Conservation (phyloP, 1,284 basidiomycete species). For the Irpex rosettiformis region DNA sequence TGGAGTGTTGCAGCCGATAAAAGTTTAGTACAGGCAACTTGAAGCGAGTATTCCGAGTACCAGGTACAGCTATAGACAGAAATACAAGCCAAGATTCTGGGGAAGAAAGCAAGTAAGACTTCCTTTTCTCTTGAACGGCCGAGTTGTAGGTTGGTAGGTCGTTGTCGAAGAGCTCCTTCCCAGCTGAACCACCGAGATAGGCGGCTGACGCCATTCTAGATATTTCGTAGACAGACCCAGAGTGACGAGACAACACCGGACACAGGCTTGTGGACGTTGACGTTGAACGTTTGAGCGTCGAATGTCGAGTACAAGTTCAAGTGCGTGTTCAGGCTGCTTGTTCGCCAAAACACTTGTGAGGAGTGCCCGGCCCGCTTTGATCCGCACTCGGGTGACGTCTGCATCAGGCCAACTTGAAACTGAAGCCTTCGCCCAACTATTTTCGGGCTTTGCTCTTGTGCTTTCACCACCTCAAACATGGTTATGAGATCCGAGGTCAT, state of each 20-base stretch:
- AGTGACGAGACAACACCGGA: neutral
- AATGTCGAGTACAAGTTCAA: neutral
- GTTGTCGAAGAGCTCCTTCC: constrained; percentile 43
- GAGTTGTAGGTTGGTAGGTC: constrained; percentile 53
- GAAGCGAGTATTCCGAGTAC: constrained; percentile 50
- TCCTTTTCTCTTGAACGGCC: constrained; percentile 67
- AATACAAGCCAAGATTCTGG: constrained; percentile 50
- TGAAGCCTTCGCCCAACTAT: neutral
- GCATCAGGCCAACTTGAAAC: no score
- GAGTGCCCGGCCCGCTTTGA: no score
- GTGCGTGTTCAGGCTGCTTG: no score
- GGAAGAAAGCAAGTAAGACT: constrained; percentile 41
- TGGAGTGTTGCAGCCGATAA: constrained; percentile 53
- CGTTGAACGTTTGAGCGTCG: neutral
- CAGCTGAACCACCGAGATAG: constrained; percentile 46
- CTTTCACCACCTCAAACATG: neutral
- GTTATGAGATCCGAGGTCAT: neutral
- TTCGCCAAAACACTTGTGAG: no score
- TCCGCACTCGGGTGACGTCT: no score
- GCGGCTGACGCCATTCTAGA: constrained; percentile 44
- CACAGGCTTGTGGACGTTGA: neutral
- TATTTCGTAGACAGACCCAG: constrained; percentile 8
- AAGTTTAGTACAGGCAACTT: constrained; percentile 64
- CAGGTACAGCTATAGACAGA: constrained; percentile 59
- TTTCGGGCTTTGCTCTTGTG: neutral